Conservation (phyloP, 495 filamentous ascomycete genomes). For the Xylaria palmicola region DNA sequence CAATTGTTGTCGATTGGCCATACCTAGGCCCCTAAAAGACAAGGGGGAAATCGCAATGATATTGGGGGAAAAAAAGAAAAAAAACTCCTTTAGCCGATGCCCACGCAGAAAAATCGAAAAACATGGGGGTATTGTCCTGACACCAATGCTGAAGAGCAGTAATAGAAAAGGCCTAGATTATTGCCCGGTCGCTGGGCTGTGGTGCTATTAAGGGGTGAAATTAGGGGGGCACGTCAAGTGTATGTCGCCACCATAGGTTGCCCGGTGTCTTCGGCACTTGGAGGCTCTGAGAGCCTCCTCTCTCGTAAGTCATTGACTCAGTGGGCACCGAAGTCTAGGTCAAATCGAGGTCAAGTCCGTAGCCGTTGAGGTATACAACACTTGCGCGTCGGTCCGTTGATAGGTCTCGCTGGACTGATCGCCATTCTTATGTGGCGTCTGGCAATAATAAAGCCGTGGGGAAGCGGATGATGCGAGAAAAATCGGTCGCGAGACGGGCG, state of each 20-base stretch:
- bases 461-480: not conserved
- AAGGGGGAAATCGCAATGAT: too few species aligned
- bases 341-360: not conserved
- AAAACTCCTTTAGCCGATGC: slow-evolving; percentile 23
- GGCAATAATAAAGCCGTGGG: not conserved
- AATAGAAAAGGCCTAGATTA: slow-evolving; percentile 4
- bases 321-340: not conserved
- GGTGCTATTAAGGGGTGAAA: not conserved
- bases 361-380: not conserved
- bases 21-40: not conserved
- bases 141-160: slow-evolving; percentile 22
- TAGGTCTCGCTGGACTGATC: not conserved
- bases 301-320: not conserved
- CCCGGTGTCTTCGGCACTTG: not conserved
- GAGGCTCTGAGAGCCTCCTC: not conserved
- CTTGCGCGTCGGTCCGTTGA: not conserved
- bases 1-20: not conserved
- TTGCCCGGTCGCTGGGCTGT: not conserved
- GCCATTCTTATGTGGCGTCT: not conserved
- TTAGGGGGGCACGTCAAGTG: not conserved
- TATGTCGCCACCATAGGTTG: too few species aligned
- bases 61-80: not conserved
- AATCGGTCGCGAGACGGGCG: slow-evolving; percentile 3
- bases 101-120: slow-evolving; percentile 3
- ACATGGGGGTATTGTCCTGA: slow-evolving; percentile 26